Conservation (phyloP, 805 yeast genomes). For the Torulaspora franciscae region DNA sequence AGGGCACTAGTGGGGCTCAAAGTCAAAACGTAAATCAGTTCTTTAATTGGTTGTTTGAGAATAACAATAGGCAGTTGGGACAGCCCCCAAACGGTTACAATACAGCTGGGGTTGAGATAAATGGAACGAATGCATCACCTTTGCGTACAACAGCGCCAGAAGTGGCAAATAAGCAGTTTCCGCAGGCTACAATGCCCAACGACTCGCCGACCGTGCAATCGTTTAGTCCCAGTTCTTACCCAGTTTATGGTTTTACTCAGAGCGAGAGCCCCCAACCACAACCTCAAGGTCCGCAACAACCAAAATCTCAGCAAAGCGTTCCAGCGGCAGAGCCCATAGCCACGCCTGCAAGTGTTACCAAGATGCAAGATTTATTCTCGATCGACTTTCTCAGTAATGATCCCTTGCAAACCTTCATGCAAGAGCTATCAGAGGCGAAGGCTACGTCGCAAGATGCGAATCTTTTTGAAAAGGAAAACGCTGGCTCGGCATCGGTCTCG, state of each 20-base stretch:
- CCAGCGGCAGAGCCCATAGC: constrained; percentile 2
- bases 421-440: constrained; percentile 17
- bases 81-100: constrained; percentile 1
- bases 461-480: constrained; percentile 4
- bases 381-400: constrained; percentile 21
- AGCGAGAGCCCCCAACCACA: neutral
- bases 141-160: neutral
- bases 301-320: neutral
- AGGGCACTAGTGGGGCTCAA: constrained; percentile 1
- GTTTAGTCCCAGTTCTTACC: constrained; percentile 3
- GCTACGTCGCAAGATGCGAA: constrained; percentile 7
- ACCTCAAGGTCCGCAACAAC: neutral
- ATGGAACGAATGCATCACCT: neutral
- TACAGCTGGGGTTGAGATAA: neutral
- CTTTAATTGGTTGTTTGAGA: constrained; percentile 21
- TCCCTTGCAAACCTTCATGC: constrained; percentile 23
- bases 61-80: constrained; percentile 1
- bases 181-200: neutral
- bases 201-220: constrained; percentile 1
- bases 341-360: constrained; percentile 5
- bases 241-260: constrained; percentile 1
- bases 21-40: constrained; percentile 14
- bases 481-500: constrained; percentile 2
- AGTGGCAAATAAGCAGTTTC: neutral
- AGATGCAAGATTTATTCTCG: constrained; percentile 18